Base-by-base conservation (phyloP, 2,329 filamentous ascomycete species). In the Penicillium sp. region DNA sequence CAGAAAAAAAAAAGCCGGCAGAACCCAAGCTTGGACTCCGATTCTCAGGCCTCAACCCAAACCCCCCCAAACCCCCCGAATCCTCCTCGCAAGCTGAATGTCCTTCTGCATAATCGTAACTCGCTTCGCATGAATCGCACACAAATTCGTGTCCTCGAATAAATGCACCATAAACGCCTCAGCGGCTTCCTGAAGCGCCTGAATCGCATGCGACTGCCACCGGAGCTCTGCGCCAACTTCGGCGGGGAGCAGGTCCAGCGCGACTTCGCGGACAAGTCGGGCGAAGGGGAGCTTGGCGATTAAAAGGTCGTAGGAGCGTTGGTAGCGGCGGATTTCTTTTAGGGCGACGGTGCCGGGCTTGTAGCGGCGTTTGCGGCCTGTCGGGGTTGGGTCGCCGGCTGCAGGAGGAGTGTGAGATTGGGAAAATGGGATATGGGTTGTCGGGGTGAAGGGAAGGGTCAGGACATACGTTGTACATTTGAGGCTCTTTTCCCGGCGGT, bases 61-160 rank as follows among this genome's bases (percentile, higher is more conserved):
- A 67, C 89, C 89, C 49, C 87, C 90, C 89, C 89, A 93, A 47
- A 88, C 84, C 13, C 90, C 90, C 53, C 90, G 83, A 78, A 94
- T 92, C 66, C 90, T 81, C 70, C 90, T 82, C 19, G 94, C 94
- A 60, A 98, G 85, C 79, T 97, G 94, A 69, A 99, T 96, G 77
- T 98, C 95, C 80, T 96, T 96, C 78, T 95, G 92, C 91, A 96
- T 94, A 69, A 97, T 96, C 40, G 94, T 98, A 54, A 98, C 92
- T 74, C 94, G 85, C 81, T 96, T 97, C 62, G 94, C 95, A 78
- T 98, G 94, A 69, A 98, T 93, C 63, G 94, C 95, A 79, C 94
- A 97, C 43, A 98, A 85, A 79, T 98, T 97, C 65, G 91, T 91
- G 78, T 96, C 92, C 75, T 97, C 93, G 73, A 98, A 97, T n/a